phyloP scores from a whole-genome alignment of 83 land plant species.

The Isoetes engelmannii region DNA sequence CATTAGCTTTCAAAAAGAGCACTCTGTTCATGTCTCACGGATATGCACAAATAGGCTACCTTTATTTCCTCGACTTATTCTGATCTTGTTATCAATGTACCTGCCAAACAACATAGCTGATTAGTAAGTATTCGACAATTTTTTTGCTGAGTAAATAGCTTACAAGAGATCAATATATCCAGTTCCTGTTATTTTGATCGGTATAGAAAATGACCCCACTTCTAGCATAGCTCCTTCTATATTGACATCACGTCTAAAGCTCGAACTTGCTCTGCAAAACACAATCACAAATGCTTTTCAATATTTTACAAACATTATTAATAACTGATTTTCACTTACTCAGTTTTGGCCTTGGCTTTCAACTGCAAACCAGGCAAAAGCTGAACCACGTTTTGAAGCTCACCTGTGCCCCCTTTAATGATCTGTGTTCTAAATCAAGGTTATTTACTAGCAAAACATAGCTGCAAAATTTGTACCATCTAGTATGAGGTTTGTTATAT shows the following conservation, averaged over 20 bases:
- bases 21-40: conserved; percentile 15
- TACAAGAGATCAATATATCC: conserved; percentile 35
- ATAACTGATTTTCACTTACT: conserved; percentile 64
- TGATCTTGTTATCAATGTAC: conserved; percentile 63
- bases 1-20: too few relatives aligned
- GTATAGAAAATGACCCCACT: conserved; percentile 42
- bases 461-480: too few relatives aligned
- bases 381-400: conserved; percentile 53
- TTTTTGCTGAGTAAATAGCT: conserved; percentile 1
- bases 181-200: conserved; percentile 38
- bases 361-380: conserved; percentile 51
- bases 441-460: not conserved
- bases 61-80: conserved; percentile 51
- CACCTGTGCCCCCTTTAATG: conserved; percentile 42
- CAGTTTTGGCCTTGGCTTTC: conserved; percentile 48
- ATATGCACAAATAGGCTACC: conserved; percentile 56
- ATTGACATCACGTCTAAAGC: conserved; percentile 35
- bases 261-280: conserved; percentile 36
- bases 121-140: not conserved
- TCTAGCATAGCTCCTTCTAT: conserved; percentile 55
- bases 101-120: conserved; percentile 32
- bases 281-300: not conserved
- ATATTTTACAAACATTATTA: not conserved
- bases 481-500: too few relatives aligned
- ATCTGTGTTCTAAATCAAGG: conserved; percentile 30